phyloP scores from a whole-genome alignment of 2,329 filamentous ascomycete genomes.

The Sordariomycetes sp. region DNA sequence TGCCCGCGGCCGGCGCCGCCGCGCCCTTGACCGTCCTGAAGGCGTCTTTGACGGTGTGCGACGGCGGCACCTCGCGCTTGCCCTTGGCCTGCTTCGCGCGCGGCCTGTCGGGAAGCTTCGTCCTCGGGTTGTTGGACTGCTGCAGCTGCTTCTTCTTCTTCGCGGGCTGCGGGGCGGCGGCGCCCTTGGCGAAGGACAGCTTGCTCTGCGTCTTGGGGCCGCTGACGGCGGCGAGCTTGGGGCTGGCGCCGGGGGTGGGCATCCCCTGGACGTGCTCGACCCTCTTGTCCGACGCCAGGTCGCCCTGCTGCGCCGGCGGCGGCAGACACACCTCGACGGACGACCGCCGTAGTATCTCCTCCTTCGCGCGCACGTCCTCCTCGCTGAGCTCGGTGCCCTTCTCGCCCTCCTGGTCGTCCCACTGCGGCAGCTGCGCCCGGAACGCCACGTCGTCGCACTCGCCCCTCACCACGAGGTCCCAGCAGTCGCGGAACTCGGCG shows the following conservation, averaged over 20 bases:
- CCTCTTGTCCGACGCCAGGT: slow-evolving; percentile 12
- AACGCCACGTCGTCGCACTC: slow-evolving; percentile 81
- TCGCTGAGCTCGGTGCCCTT: slow-evolving; percentile 31
- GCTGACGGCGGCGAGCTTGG: slow-evolving; percentile 30
- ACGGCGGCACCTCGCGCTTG: slow-evolving; percentile 19
- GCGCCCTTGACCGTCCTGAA: slow-evolving; percentile 34
- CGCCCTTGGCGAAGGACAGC: slow-evolving; percentile 30
- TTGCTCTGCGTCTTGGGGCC: slow-evolving; percentile 35
- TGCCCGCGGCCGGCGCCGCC: background rate
- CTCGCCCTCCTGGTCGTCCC: slow-evolving; percentile 43
- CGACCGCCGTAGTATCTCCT: slow-evolving; percentile 25
- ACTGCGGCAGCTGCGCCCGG: slow-evolving; percentile 52
- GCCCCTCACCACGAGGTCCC: slow-evolving; percentile 82
- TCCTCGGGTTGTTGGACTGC: background rate
- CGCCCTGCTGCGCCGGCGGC: background rate
- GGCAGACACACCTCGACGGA: slow-evolving; percentile 17
- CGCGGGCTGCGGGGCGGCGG: background rate
- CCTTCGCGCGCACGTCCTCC: slow-evolving; percentile 26
- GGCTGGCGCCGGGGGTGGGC: slow-evolving; percentile 47
- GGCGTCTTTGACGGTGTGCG: slow-evolving; percentile 25
- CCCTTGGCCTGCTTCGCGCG: background rate
- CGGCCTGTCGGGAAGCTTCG: background rate
- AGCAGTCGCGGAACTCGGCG: slow-evolving; percentile 81
- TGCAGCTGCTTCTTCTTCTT: too few species aligned
- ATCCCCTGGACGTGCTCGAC: slow-evolving; percentile 32